Percentiles rank a stretch among this genome's conserved stretches.
These are phyloP conservation scores for Periconia macrospinosa DNA, from an alignment of 2,329 filamentous ascomycete genomes.

Conservation along the genomic window DNA sequence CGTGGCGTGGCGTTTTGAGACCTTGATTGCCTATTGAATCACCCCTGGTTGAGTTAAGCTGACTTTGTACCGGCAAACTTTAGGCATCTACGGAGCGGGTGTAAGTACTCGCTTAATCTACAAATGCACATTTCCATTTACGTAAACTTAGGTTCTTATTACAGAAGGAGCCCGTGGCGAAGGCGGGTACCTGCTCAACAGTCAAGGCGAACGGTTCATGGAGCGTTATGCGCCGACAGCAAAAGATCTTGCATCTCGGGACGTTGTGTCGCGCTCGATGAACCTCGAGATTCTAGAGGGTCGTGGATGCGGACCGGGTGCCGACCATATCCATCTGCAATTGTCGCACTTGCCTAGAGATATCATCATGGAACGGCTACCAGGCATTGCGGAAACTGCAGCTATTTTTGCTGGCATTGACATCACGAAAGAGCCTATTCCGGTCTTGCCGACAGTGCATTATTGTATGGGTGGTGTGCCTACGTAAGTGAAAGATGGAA, in stretches of 20 bases:
- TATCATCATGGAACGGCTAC: slow-evolving; percentile 51
- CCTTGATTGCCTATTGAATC: too few species aligned
- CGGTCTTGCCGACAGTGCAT: slow-evolving; percentile 55
- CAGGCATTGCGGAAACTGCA: slow-evolving; percentile 55
- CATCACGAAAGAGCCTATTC: slow-evolving; percentile 53
- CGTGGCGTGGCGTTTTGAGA: too few species aligned
- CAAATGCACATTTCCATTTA: neutral
- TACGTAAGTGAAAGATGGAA: slow-evolving; percentile 23
- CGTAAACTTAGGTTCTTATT: slow-evolving; percentile 41
- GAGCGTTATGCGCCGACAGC: slow-evolving; percentile 56
- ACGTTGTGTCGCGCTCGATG: slow-evolving; percentile 53
- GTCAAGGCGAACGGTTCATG: slow-evolving; percentile 54
- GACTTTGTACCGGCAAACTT: too few species aligned
- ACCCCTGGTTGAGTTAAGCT: too few species aligned
- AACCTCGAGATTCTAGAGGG: slow-evolving; percentile 54
- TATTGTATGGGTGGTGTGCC: slow-evolving; percentile 57
- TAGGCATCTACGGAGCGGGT: slow-evolving; percentile 55
- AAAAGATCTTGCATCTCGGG: slow-evolving; percentile 53
- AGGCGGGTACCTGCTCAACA: slow-evolving; percentile 54
- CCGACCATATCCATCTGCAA: slow-evolving; percentile 53
- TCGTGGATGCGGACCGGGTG: slow-evolving; percentile 49
- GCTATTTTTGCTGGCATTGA: slow-evolving; percentile 55
- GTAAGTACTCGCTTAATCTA: slow-evolving; percentile 23
- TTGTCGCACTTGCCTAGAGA: slow-evolving; percentile 52
- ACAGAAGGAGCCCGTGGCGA: slow-evolving; percentile 55